Percentiles rank a stretch among this genome's conserved stretches.
Evolutionary conservation across 306 rosid genomes (phyloP).

Genomic region (Prunus davidiana): DNA sequence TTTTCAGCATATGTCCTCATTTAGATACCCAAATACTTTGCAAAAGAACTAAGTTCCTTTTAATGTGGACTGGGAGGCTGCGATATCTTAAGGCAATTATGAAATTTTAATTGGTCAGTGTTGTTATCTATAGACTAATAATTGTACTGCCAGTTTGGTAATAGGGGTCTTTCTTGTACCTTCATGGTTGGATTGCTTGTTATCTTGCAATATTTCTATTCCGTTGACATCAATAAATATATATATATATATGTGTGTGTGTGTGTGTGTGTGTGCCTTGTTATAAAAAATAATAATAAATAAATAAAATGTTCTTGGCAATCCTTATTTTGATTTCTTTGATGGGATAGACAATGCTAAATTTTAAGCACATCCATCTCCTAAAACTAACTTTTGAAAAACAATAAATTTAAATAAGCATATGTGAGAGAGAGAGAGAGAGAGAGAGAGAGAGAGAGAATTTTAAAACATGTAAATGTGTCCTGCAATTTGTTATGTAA

Average conservation of each 20-base stretch:
- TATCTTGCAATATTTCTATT: neutral
- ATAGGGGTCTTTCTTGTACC: neutral
- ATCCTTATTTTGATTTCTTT: too few species aligned
- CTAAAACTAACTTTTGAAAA: neutral
- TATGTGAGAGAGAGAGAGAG: neutral
- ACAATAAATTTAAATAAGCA: too few species aligned
- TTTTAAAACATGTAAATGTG: neutral
- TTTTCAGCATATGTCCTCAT: too few species aligned
- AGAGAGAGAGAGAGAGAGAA: neutral
- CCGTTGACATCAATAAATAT: too few species aligned
- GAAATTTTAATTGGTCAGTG: neutral
- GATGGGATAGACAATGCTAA: neutral
- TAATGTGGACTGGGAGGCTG: neutral
- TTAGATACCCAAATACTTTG: too few species aligned
- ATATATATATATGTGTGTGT: too few species aligned
- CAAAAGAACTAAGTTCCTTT: neutral
- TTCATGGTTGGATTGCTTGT: neutral
- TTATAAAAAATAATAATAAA: too few species aligned
- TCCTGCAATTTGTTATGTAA: neutral
- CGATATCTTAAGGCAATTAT: neutral
- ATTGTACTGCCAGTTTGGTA: too few species aligned
- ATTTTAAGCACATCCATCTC: neutral
- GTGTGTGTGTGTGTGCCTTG: too few species aligned
- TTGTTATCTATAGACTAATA: neutral
- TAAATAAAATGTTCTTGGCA: neutral